phyloP scores from a whole-genome alignment of 139 green algal species.

The Picochlorum sp. region DNA sequence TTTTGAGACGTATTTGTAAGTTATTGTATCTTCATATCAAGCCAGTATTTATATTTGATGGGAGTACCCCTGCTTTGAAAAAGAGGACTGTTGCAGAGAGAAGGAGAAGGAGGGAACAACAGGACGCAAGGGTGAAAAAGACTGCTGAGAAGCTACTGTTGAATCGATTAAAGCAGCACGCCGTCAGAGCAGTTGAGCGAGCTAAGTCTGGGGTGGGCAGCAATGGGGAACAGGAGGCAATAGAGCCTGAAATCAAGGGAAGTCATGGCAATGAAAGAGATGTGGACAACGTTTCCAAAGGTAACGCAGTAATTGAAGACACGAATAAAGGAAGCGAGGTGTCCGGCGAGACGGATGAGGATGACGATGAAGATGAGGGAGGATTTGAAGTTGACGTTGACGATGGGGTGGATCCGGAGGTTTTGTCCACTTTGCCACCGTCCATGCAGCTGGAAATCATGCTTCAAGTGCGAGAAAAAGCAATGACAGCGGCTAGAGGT shows the following conservation, averaged over 20 bases:
- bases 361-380: neutral
- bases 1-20: conserved; percentile 92
- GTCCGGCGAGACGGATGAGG: neutral
- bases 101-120: conserved; percentile 58
- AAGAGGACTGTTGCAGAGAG: conserved; percentile 59
- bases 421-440: conserved; percentile 73
- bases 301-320: neutral
- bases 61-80: conserved; percentile 89
- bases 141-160: conserved; percentile 93
- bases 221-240: no score
- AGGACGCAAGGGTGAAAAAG: conserved; percentile 54
- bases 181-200: conserved; percentile 6
- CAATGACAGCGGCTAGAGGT: conserved; percentile 53
- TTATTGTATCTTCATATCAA: conserved; percentile 87
- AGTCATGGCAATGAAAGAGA: neutral
- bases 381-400: conserved; percentile 1
- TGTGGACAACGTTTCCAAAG: neutral
- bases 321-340: neutral
- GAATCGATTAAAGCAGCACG: conserved; percentile 69
- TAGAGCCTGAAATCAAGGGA: no score
- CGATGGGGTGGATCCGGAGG: conserved; percentile 52
- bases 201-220: neutral
- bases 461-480: conserved; percentile 57
- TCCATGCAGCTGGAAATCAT: conserved; percentile 82
- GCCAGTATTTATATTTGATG: conserved; percentile 98